These are phyloP conservation scores for Mycosphaerella sp. DNA, from an alignment of 2,329 filamentous ascomycete genomes.

Conservation along the genomic window DNA sequence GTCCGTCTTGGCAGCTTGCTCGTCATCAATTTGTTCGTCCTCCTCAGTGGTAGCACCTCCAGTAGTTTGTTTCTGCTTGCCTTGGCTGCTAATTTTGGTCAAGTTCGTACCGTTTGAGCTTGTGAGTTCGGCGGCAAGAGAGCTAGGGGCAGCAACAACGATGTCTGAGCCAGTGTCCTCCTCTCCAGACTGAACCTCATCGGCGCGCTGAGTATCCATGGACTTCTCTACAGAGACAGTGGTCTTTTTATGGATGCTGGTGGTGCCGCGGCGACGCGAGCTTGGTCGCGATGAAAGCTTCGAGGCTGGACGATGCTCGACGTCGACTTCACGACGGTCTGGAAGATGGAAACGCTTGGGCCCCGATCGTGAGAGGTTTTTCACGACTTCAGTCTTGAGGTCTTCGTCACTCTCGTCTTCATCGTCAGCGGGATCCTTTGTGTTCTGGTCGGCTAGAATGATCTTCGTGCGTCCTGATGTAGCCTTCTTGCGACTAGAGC, in stretches of 20 bases:
- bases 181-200: conserved; percentile 6
- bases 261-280: conserved; percentile 8
- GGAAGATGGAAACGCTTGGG: conserved; percentile 19
- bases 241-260: conserved; percentile 9
- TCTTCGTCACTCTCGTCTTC: conserved; percentile 15
- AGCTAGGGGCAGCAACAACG: neutral
- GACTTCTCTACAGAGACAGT: conserved; percentile 16
- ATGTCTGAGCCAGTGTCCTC: conserved; percentile 8
- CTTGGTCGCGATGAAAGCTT: conserved; percentile 10
- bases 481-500: conserved; percentile 13
- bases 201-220: conserved; percentile 11
- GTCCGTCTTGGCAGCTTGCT: neutral
- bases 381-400: conserved; percentile 8
- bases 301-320: conserved; percentile 12
- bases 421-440: conserved; percentile 1
- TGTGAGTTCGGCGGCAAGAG: conserved; percentile 3
- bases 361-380: conserved; percentile 9
- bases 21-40: neutral
- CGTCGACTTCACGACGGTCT: conserved; percentile 18
- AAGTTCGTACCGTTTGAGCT: conserved; percentile 8
- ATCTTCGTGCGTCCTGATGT: conserved; percentile 12
- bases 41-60: neutral
- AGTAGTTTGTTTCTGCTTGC: neutral
- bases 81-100: conserved; percentile 7
- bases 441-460: neutral